Base-by-base conservation (phyloP, 352 stramenopile genomes). In the Phytophthora multivora region DNA sequence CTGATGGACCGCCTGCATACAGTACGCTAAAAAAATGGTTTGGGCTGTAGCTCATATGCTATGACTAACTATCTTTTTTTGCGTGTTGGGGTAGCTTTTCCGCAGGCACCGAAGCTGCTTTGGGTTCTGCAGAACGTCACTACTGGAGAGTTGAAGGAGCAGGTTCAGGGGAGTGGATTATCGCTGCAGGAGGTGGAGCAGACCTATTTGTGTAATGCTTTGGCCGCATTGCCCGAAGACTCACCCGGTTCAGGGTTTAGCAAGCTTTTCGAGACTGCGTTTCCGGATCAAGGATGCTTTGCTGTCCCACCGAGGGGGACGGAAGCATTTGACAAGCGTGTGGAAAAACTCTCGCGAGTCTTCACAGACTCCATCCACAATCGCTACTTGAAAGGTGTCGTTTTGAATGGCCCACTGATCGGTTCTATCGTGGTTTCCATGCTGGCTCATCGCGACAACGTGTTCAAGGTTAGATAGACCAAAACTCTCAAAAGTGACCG, bases 341-440 rank as follows among this genome's bases (percentile, higher is more conserved):
- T 90, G 1, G 83, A 90, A 5, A 94, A 92, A 41, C 66, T 92
- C 1, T 63, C 63, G 2, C 79, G 79, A 1, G 40, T 77, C 2
- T 65, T 91, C 6, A 77, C 79, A 15, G 79, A 92, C 45, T 88
- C 80, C 0, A 77, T 79, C 25, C 71, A 79, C 19, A 94, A 91
- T 50, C 79, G 70, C 12, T 94, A 91, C 51, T 25, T 73, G 5
- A 90, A 92, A 16, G 73, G 74, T 2, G 78, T 90, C n/a, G 51
- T 84, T 56, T 68, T 93, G 1, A 93, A 91, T 59, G 85, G 83
- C 0, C 83, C 80, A 16, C 71, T 93, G 1, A 69, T 91, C 40
- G 74, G 77, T 9, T 91, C 80, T 9, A 81, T 93, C 25, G 59
- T 91, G 15, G 78, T 91, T 23, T 91, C 85, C 5, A 91, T 93